Base-by-base conservation (phyloP, 108 stramenopile genomes). In the Nitzschia sp. region DNA sequence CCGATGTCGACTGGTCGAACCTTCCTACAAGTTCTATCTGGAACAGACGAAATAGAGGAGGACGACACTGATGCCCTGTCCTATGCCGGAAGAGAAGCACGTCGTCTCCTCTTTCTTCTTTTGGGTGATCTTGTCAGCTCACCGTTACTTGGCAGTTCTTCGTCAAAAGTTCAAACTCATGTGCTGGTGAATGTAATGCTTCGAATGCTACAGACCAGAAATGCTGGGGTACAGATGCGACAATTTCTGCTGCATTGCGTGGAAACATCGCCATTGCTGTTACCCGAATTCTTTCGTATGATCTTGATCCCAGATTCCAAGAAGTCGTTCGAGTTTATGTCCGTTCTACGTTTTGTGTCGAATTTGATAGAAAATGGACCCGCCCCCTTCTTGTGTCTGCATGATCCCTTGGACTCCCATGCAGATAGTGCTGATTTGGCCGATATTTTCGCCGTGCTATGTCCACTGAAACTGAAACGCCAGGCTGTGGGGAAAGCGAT, bases 291-390 rank as follows among this genome's bases (percentile, higher is more conserved):
- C 19, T 89, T 92, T 58, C 68, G 68, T 0, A 45, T 63, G 19
- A 53, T 89, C 32, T 41, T 69, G 17, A 32, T 91, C 4, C 82
- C 84, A 21, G 90, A 91, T 48, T 52, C 82, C 4, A 91, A 78
- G 47, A 75, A 78, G 13, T 53, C 71, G 22, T 85, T 81, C 69
- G 76, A 59, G 21, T 83, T 81, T 32, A 26, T 88, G 21, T 66
- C 84, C 33, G 61, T 72, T 25, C 45, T 85, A 21, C 53, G 78
- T 47, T 83, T 88, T 57, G 66, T 86, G 3, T 69, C 80, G 6
- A 59, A 53, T 35, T 57, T 91, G 15, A 36, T 91, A 19, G 61
- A 68, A 27, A 50, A 80, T 3, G 83, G 83, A 15, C 87, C 90
- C 32, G 64, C 76, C n/a, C 27, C 66, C 22, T 8, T 45, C 16